Percentiles rank a stretch among this genome's conserved stretches.
Evolutionary conservation across 805 yeast genomes (phyloP).

Genomic region (Isabelozyma heimii): DNA sequence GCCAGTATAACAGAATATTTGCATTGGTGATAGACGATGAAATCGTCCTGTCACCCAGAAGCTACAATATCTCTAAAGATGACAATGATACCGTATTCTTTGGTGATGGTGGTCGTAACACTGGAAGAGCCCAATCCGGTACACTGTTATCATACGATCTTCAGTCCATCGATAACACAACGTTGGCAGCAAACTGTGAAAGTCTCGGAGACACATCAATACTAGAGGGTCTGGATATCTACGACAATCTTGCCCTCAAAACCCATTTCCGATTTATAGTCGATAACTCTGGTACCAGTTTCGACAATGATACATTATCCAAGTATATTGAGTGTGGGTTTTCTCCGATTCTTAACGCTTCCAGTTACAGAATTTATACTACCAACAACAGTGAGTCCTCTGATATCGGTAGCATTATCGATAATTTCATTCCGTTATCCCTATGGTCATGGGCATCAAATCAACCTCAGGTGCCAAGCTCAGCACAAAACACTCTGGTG

Average conservation of each 20-base stretch:
- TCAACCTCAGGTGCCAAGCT: slow-evolving; percentile 43
- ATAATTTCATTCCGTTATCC: slow-evolving; percentile 24
- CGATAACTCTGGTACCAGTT: slow-evolving; percentile 37
- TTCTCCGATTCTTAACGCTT: slow-evolving; percentile 58
- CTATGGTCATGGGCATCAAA: slow-evolving; percentile 76
- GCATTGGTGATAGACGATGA: slow-evolving; percentile 22
- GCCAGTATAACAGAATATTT: slow-evolving; percentile 25
- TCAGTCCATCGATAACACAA: neutral
- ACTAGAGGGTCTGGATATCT: neutral
- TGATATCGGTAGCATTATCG: slow-evolving; percentile 23
- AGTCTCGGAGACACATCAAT: neutral
- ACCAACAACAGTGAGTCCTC: slow-evolving; percentile 10
- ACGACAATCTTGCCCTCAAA: slow-evolving; percentile 10
- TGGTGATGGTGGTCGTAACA: neutral
- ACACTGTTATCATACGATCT: neutral
- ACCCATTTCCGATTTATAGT: slow-evolving; percentile 25
- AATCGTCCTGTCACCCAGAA: slow-evolving; percentile 9
- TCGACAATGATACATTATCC: slow-evolving; percentile 34
- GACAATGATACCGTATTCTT: slow-evolving; percentile 20
- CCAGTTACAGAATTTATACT: slow-evolving; percentile 11
- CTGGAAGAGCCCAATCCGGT: neutral
- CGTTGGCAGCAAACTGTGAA: neutral
- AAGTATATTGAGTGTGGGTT: slow-evolving; percentile 54
- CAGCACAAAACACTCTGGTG: slow-evolving; percentile 5
- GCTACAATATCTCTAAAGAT: slow-evolving; percentile 18